Percentiles rank a stretch among this genome's conserved stretches.
These are phyloP conservation scores for Wickerhamomyces pijperi DNA, from an alignment of 805 yeast species.

Conservation along the genomic window DNA sequence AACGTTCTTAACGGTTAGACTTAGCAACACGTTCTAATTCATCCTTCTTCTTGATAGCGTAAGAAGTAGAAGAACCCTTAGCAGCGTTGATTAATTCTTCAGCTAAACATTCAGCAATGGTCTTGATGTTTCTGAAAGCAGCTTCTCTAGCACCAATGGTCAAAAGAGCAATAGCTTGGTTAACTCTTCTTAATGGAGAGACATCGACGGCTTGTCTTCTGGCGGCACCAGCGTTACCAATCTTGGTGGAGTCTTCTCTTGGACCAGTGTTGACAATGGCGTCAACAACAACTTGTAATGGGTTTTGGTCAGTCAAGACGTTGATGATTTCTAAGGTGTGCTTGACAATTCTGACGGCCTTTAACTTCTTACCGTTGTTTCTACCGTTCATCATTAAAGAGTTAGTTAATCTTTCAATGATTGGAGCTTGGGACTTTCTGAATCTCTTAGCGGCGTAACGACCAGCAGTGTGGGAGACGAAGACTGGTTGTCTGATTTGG, in stretches of 20 bases:
- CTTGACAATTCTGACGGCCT: conserved; percentile 99
- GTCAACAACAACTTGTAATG: conserved; percentile 97
- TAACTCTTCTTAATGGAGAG: conserved; percentile 99
- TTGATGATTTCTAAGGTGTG: conserved; percentile 97
- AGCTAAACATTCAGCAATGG: conserved; percentile 99
- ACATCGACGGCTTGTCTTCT: conserved; percentile 99
- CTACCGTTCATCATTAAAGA: conserved; percentile 99
- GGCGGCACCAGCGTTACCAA: conserved; percentile 99
- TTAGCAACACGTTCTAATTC: conserved; percentile 99
- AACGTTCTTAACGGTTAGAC: conserved; percentile 89
- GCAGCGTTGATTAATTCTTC: conserved; percentile 99
- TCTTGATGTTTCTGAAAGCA: conserved; percentile 99
- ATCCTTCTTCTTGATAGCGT: conserved; percentile 99
- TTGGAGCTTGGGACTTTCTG: conserved; percentile 99
- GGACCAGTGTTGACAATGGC: conserved; percentile 99
- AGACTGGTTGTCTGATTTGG: conserved; percentile 95
- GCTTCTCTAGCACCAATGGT: conserved; percentile 99
- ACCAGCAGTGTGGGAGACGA: conserved; percentile 98
- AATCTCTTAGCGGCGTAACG: conserved; percentile 99
- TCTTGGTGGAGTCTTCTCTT: conserved; percentile 99
- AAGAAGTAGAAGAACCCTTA: conserved; percentile 99
- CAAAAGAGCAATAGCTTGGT: conserved; percentile 96
- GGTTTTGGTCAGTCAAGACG: conserved; percentile 98
- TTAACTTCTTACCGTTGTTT: conserved; percentile 99
- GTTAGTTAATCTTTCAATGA: conserved; percentile 98